These are phyloP conservation scores for Vaccinium vitisidaea DNA, from an alignment of 148 eudicot genomes.

Conservation along the genomic window DNA sequence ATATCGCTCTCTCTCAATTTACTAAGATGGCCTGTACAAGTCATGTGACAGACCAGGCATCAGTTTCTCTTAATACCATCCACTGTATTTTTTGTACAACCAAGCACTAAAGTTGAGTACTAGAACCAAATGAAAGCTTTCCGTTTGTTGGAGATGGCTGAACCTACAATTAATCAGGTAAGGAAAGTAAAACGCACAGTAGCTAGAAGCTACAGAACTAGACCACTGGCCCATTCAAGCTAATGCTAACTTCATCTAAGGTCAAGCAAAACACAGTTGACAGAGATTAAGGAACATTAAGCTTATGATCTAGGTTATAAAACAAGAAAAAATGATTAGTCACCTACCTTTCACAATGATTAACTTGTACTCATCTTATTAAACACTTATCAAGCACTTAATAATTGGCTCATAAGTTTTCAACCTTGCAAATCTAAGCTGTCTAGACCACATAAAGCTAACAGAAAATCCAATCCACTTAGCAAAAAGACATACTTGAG, in stretches of 20 bases:
- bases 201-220: background rate
- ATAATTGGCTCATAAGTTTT: background rate
- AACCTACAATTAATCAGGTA: constrained; percentile 29
- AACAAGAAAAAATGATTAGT: background rate
- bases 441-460: background rate
- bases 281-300: constrained; percentile 2
- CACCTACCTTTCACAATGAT: background rate
- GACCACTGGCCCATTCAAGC: background rate
- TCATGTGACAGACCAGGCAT: no score
- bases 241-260: background rate
- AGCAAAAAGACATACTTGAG: background rate
- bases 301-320: background rate
- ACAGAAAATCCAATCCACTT: background rate
- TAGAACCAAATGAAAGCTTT: constrained; percentile 29
- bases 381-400: background rate
- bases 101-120: background rate
- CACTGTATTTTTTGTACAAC: no score
- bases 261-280: background rate
- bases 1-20: background rate
- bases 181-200: background rate
- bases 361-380: background rate
- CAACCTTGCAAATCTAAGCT: background rate
- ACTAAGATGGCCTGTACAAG: no score
- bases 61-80: no score
- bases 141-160: constrained; percentile 69